Percentiles rank a stretch among this genome's conserved stretches.
These are phyloP conservation scores for Vaccinium darrowii DNA, from an alignment of 148 eudicot species.

Conservation along the genomic window DNA sequence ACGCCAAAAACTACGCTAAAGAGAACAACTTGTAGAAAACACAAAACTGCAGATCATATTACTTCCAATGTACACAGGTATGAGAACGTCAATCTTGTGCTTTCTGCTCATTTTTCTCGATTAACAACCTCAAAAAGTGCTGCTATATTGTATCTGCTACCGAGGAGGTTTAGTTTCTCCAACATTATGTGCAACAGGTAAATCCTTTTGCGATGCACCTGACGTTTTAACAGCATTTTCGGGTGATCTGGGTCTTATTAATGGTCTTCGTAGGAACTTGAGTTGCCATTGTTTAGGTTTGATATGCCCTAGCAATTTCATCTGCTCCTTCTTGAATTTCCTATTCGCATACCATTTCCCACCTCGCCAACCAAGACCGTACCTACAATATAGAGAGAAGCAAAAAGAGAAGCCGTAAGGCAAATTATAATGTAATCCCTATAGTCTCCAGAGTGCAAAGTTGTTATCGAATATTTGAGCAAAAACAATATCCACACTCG, in stretches of 20 bases:
- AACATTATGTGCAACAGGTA: slow-evolving; percentile 22
- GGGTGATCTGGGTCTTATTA: slow-evolving; percentile 34
- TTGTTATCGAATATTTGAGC: background rate
- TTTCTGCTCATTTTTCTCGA: background rate
- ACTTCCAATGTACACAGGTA: background rate
- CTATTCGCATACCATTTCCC: slow-evolving; percentile 86
- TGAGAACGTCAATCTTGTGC: background rate
- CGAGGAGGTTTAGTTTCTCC: background rate
- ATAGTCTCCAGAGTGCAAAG: background rate
- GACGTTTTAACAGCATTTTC: slow-evolving; percentile 44
- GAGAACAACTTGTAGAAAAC: background rate
- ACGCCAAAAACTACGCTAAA: background rate
- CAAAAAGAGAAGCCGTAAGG: background rate
- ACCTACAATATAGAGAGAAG: slow-evolving; percentile 41
- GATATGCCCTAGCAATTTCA: slow-evolving; percentile 77
- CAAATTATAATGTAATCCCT: background rate
- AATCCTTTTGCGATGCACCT: slow-evolving; percentile 37
- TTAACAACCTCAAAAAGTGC: background rate
- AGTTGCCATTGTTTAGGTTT: slow-evolving; percentile 74
- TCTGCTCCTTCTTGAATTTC: slow-evolving; percentile 69
- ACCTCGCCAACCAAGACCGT: slow-evolving; percentile 88
- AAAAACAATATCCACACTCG: background rate
- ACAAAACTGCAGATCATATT: background rate
- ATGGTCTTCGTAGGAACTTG: slow-evolving; percentile 58
- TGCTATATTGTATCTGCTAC: background rate